Conservation (phyloP, 306 rosid genomes). For the Fragaria vesca region DNA sequence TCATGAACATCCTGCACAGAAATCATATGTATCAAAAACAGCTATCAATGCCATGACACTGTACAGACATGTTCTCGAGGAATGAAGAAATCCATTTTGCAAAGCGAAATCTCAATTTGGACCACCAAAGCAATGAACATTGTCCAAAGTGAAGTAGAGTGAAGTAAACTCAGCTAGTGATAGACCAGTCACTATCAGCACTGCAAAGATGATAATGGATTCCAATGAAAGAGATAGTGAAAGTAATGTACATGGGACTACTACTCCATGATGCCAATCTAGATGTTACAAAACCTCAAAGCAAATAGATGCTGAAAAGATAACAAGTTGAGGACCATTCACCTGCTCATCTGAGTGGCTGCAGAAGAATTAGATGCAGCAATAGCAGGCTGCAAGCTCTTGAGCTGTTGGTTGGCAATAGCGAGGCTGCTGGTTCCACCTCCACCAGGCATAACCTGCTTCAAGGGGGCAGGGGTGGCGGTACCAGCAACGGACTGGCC, state of each 20-base stretch:
- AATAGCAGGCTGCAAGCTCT: constrained; percentile 40
- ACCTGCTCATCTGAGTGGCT: constrained; percentile 61
- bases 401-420: constrained; percentile 50
- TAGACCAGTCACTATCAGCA: neutral
- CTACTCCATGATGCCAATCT: neutral
- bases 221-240: neutral
- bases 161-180: constrained; percentile 3
- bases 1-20: constrained; percentile 55
- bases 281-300: neutral
- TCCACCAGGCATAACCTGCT: constrained; percentile 38
- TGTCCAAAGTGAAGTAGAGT: neutral
- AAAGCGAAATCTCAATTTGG: neutral
- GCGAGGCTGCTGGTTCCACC: constrained; percentile 40
- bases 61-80: neutral
- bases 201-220: neutral
- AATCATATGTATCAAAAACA: neutral
- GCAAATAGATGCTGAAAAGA: constrained; percentile 15
- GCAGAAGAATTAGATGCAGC: constrained; percentile 52
- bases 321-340: constrained; percentile 7
- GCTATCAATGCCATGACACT: neutral
- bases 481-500: constrained; percentile 64
- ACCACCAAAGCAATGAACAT: constrained; percentile 11
- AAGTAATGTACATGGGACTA: constrained; percentile 1
- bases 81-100: neutral
- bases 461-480: constrained; percentile 23